Evolutionary conservation across 139 green algal species (phyloP).

Genomic region (Gonium pectorale): DNA sequence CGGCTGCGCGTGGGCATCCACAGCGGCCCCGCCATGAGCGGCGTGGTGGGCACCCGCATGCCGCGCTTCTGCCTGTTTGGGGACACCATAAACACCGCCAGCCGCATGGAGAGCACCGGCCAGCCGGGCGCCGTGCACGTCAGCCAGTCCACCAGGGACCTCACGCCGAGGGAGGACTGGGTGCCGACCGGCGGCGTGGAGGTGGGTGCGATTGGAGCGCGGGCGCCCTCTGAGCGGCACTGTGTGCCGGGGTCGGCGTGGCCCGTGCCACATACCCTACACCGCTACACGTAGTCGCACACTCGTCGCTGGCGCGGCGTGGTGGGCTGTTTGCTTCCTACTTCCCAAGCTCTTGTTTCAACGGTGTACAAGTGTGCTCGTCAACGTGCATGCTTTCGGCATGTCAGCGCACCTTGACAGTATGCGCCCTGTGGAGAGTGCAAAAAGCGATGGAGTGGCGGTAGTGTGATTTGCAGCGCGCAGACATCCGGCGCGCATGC

Average conservation of each 20-base stretch:
- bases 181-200: slow-evolving; percentile 45
- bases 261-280: no score
- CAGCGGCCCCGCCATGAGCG: slow-evolving; percentile 44
- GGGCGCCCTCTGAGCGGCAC: neutral
- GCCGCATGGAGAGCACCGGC: slow-evolving; percentile 60
- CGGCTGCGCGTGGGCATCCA: slow-evolving; percentile 53
- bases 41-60: slow-evolving; percentile 50
- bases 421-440: no score
- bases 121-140: slow-evolving; percentile 56
- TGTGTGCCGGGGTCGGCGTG: neutral
- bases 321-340: no score
- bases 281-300: no score
- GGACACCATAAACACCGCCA: slow-evolving; percentile 41
- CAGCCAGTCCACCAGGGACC: slow-evolving; percentile 29
- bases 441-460: neutral
- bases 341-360: no score
- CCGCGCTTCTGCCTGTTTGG: slow-evolving; percentile 53
- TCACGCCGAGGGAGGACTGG: slow-evolving; percentile 32
- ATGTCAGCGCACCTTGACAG: no score
- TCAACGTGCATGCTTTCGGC: no score
- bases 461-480: neutral
- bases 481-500: no score
- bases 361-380: no score
- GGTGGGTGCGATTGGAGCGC: slow-evolving; percentile 3
- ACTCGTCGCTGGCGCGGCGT: no score